Percentiles rank a stretch among this genome's conserved stretches.
phyloP scores from a whole-genome alignment of 192 early-diverging fungal species.

The Paraglomus occultum region DNA sequence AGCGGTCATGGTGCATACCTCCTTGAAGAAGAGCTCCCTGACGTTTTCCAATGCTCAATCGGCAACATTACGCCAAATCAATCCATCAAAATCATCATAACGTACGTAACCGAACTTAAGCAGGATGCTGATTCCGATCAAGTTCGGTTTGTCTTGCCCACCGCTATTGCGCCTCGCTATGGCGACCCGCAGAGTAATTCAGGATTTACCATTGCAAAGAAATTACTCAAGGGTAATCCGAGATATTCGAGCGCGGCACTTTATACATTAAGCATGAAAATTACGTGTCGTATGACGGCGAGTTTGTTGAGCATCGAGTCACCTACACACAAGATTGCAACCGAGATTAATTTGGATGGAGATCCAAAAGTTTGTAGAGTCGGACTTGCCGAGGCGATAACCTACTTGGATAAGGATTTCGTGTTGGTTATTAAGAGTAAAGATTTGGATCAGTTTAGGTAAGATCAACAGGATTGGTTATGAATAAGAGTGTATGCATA shows the following conservation, averaged over 20 bases:
- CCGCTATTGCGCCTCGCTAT: slow-evolving; percentile 42
- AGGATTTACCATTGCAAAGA: too few species aligned
- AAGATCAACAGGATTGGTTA: not conserved
- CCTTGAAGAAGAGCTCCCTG: slow-evolving; percentile 20
- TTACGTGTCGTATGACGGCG: slow-evolving; percentile 30
- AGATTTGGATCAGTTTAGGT: slow-evolving; percentile 37
- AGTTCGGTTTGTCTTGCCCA: slow-evolving; percentile 47
- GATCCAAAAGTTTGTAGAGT: slow-evolving; percentile 22
- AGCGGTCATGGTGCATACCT: slow-evolving; percentile 22
- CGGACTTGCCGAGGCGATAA: slow-evolving; percentile 20
- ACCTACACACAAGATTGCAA: slow-evolving; percentile 45
- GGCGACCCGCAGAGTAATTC: not conserved
- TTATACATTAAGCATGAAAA: slow-evolving; percentile 26
- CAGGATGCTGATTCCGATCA: slow-evolving; percentile 46
- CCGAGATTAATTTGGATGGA: slow-evolving; percentile 27
- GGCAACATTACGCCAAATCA: slow-evolving; percentile 47
- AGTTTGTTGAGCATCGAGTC: slow-evolving; percentile 44
- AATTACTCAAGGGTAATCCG: not conserved
- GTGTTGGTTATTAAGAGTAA: slow-evolving; percentile 37
- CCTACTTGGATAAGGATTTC: slow-evolving; percentile 43
- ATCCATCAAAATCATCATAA: slow-evolving; percentile 40
- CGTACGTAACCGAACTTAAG: slow-evolving; percentile 48
- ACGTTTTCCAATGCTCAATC: slow-evolving; percentile 48
- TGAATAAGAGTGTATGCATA: not conserved
- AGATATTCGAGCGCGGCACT: not conserved